Base-by-base conservation (phyloP, 164 flowering plant genomes). In the Umbilicus rupestris region DNA sequence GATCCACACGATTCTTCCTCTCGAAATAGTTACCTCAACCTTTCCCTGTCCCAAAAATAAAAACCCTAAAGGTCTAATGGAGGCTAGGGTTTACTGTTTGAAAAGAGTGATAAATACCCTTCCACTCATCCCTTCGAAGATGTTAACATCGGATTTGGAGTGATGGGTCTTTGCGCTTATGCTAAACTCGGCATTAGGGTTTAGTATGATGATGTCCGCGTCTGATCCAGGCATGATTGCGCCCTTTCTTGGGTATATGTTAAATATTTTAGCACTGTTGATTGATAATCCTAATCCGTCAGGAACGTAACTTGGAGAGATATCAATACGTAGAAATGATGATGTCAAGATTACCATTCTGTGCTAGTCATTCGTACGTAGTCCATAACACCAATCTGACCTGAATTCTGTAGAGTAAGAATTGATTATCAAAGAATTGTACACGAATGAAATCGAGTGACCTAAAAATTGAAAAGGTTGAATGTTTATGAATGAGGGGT, bases 181-280 rank as follows among this genome's bases (percentile, higher is more conserved):
- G 63, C 82, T 73, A 69, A 87, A 87, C 73, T 82, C 92, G 63
- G 97, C 74, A 73, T 85, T 85, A 46, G 99, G 97, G 68, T 94
- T 87, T 71, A 94, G 73, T 68, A 94, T 81, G 47, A 94, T 91
- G 63, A 91, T 82, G 73, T 91, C 99, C 33, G 99, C 99, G 84
- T 94, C 99, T 62, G 99, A 89, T 67, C 99, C 99, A 63, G 76
- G 75, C 70, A 85, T 81, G 72, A 94, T 79, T 66, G 97, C 99
- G 70, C 99, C 97, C 77, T 94, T 94, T 71, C 83, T 84, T 19
- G 99, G 99, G 76, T 94, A 94, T 69, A 94, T 83, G 71, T 94
- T 94, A 82, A 94, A 94, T 66, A 89, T 81, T 68, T 74, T 86
- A 50, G 99, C 97, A 78, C 99, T 94, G 87, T 65, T 60, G 89